Conservation (phyloP, 495 filamentous ascomycete genomes). For the Penicillium malachiteum region DNA sequence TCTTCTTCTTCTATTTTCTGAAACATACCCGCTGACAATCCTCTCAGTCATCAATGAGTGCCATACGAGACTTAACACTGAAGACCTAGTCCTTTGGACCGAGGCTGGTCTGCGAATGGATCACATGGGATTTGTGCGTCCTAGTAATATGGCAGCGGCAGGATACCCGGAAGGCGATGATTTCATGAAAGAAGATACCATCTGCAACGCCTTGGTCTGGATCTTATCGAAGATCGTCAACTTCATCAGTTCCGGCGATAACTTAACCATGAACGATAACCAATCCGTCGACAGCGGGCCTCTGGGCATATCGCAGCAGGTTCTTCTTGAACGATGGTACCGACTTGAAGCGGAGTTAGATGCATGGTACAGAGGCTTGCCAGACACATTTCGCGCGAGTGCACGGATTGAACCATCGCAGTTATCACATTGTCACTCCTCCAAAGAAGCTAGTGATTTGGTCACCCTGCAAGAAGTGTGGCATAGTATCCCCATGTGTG, state of each 20-base stretch:
- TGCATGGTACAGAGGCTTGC: conserved; percentile 57
- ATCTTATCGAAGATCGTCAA: conserved; percentile 62
- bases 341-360: conserved; percentile 55
- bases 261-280: conserved; percentile 36
- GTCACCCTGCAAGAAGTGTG: conserved; percentile 57
- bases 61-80: conserved; percentile 60
- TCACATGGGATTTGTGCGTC: conserved; percentile 50
- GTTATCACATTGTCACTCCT: conserved; percentile 13
- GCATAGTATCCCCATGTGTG: conserved; percentile 63
- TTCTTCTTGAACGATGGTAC: conserved; percentile 57
- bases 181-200: conserved; percentile 59
- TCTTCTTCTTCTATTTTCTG: neutral
- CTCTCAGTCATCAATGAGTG: conserved; percentile 57
- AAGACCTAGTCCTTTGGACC: conserved; percentile 59
- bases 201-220: conserved; percentile 63
- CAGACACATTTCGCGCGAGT: conserved; percentile 56
- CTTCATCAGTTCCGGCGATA: conserved; percentile 55
- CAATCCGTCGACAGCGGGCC: conserved; percentile 36
- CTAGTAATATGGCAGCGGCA: conserved; percentile 48
- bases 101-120: conserved; percentile 61
- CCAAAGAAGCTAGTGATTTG: conserved; percentile 30
- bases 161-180: conserved; percentile 49
- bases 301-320: conserved; percentile 51
- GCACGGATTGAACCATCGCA: conserved; percentile 38
- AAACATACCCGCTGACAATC: conserved; percentile 5